These are phyloP conservation scores for Toxicodendron radicans DNA, from an alignment of 345 rosid species.

Conservation along the genomic window DNA sequence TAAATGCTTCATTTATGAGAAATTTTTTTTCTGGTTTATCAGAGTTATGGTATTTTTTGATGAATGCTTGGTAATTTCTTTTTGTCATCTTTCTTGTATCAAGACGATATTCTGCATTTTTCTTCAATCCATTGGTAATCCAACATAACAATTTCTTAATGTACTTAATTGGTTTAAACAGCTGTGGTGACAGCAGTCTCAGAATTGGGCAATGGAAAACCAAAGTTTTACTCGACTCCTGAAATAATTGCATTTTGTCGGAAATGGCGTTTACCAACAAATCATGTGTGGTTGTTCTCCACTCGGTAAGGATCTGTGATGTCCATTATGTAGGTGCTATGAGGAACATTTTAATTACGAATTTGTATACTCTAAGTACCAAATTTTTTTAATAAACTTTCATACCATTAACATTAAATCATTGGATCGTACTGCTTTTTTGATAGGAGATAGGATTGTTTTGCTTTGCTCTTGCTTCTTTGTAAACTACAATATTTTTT, in stretches of 20 bases:
- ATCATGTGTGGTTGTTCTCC: slow-evolving; percentile 92
- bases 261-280: slow-evolving; percentile 88
- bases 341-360: not conserved
- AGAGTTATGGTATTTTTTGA: slow-evolving; percentile 1
- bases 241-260: slow-evolving; percentile 85
- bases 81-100: not conserved
- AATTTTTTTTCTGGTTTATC: not conserved
- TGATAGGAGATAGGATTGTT: not conserved
- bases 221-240: slow-evolving; percentile 92
- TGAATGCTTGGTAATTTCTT: not conserved
- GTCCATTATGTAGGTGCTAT: not conserved
- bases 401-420: not conserved
- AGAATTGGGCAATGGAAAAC: slow-evolving; percentile 85
- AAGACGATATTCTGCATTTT: not conserved
- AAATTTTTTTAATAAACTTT: not conserved
- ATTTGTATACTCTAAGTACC: not conserved
- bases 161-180: slow-evolving; percentile 39
- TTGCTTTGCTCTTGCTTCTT: too few relatives aligned
- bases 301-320: slow-evolving; percentile 58
- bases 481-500: too few relatives aligned
- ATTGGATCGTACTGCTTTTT: not conserved
- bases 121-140: not conserved
- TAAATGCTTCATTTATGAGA: not conserved
- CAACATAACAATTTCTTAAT: slow-evolving; percentile 11
- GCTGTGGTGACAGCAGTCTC: slow-evolving; percentile 97